Evolutionary conservation across 2,329 filamentous ascomycete species (phyloP), one percentile per base, ranked within the genome.

Genomic region (Anisogramma anomala): DNA sequence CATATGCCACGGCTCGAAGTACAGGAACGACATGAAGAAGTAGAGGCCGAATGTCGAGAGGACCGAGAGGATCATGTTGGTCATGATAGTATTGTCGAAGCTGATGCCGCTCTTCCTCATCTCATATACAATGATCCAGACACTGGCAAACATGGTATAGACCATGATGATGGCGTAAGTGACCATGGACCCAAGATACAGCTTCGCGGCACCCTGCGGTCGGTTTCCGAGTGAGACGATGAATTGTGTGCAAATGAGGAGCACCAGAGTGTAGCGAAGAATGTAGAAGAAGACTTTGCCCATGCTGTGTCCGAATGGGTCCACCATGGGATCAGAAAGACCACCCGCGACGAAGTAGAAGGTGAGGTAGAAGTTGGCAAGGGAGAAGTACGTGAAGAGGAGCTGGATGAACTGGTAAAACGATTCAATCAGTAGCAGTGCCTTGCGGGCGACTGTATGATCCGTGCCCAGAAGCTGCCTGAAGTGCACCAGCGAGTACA

Each of bases 1-100:
- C 84, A 98, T 91, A 68, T 98, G 91, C 91, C 91, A 98, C 0
- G 91, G 91, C 53, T 98, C 93, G 34, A 98, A 76, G 63, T 98
- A 98, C 46, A 98, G 65, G 65, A 98, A 86, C 18, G 83, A 91
- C 80, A 94, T 94, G 64, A 94, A 62, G 67, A 98, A 91, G 71
- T 96, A 98, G 28, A 98, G 70, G 1, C 93, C 91, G 30, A 95
- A 66, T 0, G 91, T 98, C 2, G 86, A 93, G 3, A 82, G 68
- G n/a, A 83, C 81, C 6, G 84, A 91, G 37, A 98, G 78, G 55
- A 96, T 84, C 48, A 98, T 73, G 62, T 96, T 96, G 45, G 88
- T 91, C 66, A 98, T 94, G 45, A 94, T 73, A 57, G 93, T 93
- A 64, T 87, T 82, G 41, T 86, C 86, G 1, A 96, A 64, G 2